Conservation (phyloP, 371 early-diverging fungal species). For the Lichtheimia corymbifera region DNA sequence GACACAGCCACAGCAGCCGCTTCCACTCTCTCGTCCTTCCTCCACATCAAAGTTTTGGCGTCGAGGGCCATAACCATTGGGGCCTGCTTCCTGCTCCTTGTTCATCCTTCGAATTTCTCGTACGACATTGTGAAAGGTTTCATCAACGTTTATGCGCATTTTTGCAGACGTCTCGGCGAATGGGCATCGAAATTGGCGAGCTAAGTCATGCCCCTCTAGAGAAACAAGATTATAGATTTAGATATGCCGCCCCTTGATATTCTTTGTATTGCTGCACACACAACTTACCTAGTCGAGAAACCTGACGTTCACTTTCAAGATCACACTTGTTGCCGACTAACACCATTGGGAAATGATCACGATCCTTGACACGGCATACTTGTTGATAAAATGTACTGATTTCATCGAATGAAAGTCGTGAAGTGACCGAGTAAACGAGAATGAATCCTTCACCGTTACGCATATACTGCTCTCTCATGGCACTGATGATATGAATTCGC, state of each 20-base stretch:
- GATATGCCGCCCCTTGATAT: neutral
- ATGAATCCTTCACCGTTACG: conserved; percentile 62
- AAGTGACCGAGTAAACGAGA: conserved; percentile 63
- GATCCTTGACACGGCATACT: conserved; percentile 75
- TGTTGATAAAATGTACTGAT: conserved; percentile 62
- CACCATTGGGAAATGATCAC: conserved; percentile 77
- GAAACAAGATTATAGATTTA: neutral
- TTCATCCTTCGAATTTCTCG: conserved; percentile 78
- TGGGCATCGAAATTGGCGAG: conserved; percentile 69
- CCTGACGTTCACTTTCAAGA: conserved; percentile 77
- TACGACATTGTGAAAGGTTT: conserved; percentile 86
- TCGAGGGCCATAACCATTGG: conserved; percentile 8
- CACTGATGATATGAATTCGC: conserved; percentile 36
- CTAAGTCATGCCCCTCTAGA: conserved; percentile 81
- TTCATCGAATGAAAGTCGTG: conserved; percentile 68
- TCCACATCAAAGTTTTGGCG: conserved; percentile 8
- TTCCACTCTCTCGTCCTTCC: conserved; percentile 5
- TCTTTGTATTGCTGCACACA: neutral
- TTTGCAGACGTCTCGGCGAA: conserved; percentile 93
- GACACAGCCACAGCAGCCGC: conserved; percentile 23
- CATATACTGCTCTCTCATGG: conserved; percentile 84
- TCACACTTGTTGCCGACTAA: conserved; percentile 92
- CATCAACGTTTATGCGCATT: conserved; percentile 85
- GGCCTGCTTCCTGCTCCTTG: conserved; percentile 48
- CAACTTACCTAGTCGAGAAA: conserved; percentile 59